A percentile compares a stretch with the other conserved stretches of the same genome.
phyloP scores from a whole-genome alignment of 2,329 filamentous ascomycete genomes.

The Trichoderma atroviride region DNA sequence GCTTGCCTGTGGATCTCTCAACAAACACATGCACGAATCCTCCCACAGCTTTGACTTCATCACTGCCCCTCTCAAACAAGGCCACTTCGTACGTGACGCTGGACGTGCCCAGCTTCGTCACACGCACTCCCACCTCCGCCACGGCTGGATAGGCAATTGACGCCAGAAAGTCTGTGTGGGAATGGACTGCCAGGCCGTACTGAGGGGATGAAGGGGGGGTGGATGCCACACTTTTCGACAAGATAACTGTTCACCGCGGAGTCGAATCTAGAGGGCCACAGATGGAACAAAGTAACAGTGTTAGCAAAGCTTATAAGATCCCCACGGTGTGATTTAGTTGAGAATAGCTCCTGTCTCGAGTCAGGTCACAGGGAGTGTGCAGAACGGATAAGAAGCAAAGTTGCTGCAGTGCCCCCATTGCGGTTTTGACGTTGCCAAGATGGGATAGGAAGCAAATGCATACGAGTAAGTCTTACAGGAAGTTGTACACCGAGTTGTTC shows the following conservation, averaged over 20 bases:
- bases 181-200: conserved; percentile 83
- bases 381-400: background rate
- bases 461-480: conserved; percentile 55
- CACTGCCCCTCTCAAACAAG: conserved; percentile 75
- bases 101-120: conserved; percentile 80
- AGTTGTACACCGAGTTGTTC: conserved; percentile 88
- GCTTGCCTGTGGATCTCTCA: conserved; percentile 70
- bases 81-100: conserved; percentile 91
- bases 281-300: background rate
- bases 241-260: conserved; percentile 89
- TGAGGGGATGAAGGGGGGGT: conserved; percentile 70
- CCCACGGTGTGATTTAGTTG: background rate
- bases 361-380: background rate
- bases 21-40: conserved; percentile 89
- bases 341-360: background rate
- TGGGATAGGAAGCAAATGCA: background rate
- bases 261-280: conserved; percentile 64
- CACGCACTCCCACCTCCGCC: conserved; percentile 78
- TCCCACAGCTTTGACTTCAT: conserved; percentile 79
- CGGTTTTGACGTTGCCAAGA: background rate
- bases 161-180: conserved; percentile 82
- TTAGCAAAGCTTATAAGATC: conserved; percentile 2
- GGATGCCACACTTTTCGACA: conserved; percentile 73
- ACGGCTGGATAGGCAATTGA: conserved; percentile 80
- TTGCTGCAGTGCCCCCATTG: background rate